Percentiles rank a stretch among this genome's conserved stretches.
phyloP scores from a whole-genome alignment of 164 flowering plant genomes.

The Dillenia turbinata region DNA sequence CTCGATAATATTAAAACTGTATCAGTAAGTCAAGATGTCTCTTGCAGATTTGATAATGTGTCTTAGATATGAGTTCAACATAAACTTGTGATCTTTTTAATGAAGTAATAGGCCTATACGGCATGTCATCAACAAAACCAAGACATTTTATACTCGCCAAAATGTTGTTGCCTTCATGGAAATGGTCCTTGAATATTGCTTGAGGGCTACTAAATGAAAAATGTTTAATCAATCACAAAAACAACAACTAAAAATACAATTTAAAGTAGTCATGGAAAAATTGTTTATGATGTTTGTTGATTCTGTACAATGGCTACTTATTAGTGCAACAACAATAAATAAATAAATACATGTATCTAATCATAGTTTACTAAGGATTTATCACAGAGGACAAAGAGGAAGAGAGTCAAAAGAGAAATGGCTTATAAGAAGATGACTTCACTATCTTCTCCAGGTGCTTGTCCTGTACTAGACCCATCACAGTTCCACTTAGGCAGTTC shows the following conservation, averaged over 20 bases:
- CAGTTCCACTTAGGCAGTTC: slow-evolving; percentile 99
- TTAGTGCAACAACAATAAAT: background rate
- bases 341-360: background rate
- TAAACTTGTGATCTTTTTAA: no score
- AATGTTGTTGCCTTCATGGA: slow-evolving; percentile 93
- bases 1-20: no score
- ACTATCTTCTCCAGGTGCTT: slow-evolving; percentile 99
- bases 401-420: background rate
- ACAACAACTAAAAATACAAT: no score
- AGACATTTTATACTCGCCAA: slow-evolving; percentile 45
- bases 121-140: background rate
- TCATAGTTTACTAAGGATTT: no score
- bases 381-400: no score
- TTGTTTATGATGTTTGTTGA: no score
- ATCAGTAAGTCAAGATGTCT: no score
- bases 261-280: no score
- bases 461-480: slow-evolving; percentile 99
- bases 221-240: no score
- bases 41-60: no score
- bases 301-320: no score
- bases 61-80: no score
- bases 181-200: slow-evolving; percentile 95
- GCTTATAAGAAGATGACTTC: slow-evolving; percentile 97
- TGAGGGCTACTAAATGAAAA: slow-evolving; percentile 59
- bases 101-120: background rate